Evolutionary conservation across 2,329 filamentous ascomycete genomes (phyloP).

Genomic region (Calonectria fujianensis): DNA sequence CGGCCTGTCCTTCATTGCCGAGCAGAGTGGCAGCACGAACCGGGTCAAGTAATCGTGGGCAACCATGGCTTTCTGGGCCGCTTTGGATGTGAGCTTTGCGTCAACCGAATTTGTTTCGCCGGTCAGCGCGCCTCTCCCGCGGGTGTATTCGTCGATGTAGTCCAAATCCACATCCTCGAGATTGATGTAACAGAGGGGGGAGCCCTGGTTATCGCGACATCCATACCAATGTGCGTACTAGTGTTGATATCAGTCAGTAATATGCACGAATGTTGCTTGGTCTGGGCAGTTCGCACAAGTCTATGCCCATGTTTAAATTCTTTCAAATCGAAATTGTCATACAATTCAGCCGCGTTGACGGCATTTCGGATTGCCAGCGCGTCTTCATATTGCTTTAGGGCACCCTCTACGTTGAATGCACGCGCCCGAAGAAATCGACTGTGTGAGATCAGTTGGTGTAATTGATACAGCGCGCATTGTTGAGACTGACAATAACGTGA

Average conservation of each 20-base stretch:
- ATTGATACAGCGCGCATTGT: not conserved
- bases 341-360: not conserved
- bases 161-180: not conserved
- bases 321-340: not conserved
- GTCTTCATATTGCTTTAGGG: not conserved
- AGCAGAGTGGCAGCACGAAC: slow-evolving; percentile 4
- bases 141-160: not conserved
- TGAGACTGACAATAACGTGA: not conserved
- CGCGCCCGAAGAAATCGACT: slow-evolving; percentile 8
- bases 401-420: not conserved
- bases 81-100: not conserved
- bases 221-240: slow-evolving; percentile 7
- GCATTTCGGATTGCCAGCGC: not conserved
- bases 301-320: slow-evolving; percentile 1
- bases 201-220: not conserved
- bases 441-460: not conserved
- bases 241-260: not conserved
- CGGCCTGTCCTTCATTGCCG: not conserved
- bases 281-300: not conserved
- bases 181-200: not conserved
- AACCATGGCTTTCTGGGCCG: not conserved
- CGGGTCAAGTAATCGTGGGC: not conserved
- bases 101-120: not conserved
- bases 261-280: no score
- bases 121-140: not conserved